Conservation (phyloP, 108 stramenopile genomes). For the Parietichytrium sp. region DNA sequence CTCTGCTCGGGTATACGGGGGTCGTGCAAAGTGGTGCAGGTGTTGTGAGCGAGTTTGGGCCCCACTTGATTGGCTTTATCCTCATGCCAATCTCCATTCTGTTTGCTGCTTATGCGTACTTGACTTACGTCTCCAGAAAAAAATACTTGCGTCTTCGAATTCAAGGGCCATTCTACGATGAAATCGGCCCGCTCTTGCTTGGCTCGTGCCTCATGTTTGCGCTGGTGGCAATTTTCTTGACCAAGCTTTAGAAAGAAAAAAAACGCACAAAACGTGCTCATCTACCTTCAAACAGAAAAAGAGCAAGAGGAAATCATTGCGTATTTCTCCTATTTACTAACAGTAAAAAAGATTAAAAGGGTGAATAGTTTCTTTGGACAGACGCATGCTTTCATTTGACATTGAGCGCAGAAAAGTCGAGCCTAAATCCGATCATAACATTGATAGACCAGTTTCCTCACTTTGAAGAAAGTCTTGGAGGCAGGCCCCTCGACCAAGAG, state of each 20-base stretch:
- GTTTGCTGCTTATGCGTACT: slow-evolving; percentile 15
- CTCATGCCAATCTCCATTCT: not conserved
- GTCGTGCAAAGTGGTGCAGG: slow-evolving; percentile 56
- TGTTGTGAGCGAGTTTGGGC: slow-evolving; percentile 69
- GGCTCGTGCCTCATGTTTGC: slow-evolving; percentile 26
- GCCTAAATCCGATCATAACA: not conserved
- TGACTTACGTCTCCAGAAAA: not conserved
- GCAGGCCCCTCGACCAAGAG: slow-evolving; percentile 10
- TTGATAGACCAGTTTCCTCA: not conserved
- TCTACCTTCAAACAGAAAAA: no score
- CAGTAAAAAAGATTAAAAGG: no score
- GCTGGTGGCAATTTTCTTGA: slow-evolving; percentile 38
- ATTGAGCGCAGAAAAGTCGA: not conserved
- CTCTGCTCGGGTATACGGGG: slow-evolving; percentile 72
- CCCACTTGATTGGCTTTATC: not conserved
- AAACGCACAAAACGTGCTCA: no score
- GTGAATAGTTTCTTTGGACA: no score
- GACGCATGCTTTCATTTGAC: no score
- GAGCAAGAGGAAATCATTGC: no score
- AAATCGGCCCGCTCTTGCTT: slow-evolving; percentile 41
- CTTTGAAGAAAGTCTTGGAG: not conserved
- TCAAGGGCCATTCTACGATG: slow-evolving; percentile 35
- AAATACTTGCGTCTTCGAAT: not conserved
- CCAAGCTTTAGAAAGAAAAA: no score
- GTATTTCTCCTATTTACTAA: no score